Base-by-base conservation (phyloP, 371 early-diverging fungal species). In the Mortierella sp. region DNA sequence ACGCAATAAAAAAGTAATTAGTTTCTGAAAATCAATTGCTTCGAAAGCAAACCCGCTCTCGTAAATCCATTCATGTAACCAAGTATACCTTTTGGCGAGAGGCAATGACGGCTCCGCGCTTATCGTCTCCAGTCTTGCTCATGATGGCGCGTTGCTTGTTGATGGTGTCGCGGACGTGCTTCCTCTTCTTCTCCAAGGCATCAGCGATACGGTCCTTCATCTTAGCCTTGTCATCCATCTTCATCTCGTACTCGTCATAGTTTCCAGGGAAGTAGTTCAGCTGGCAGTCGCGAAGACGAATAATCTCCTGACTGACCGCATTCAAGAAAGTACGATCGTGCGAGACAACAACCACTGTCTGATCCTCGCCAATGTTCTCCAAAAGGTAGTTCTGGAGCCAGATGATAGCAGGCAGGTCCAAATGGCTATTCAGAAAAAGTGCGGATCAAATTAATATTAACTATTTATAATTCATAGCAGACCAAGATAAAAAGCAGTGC, bases 241-340 rank as follows among this genome's bases (percentile, higher is more conserved):
- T 92, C 60, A 88, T 80, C 73, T 94, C 91, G 83, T 91, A 96
- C 58, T 93, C 94, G 75, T 94, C 92, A 80, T 92, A 96, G 84
- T 95, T 96, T 58, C 96, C 97, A n/a, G 86, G 88, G 77, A 94
- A 92, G 80, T 96, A 95, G 4, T 86, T 89, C 44, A 97, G 89
- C 68, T 82, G 83, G 75, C 93, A 89, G 77, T 96, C 92, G 54
- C 90, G 90, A 52, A 95, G 84, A 13, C 94, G 91, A 72, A 97
- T 95, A 7, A 95, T 95, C 81, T 96, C 96, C 13, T 90, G 89
- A 5, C 91, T 90, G 8, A 94, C 94, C 26, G 89, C 84, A 74
- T 95, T 92, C 76, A 97, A 89, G 74, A 97, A 96, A 65, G 88
- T 89, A 55, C 96, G 93, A 77, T 97, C 96, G 88, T 97, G 97